Evolutionary conservation across 441 rosid species (phyloP), one percentile per base, ranked within the genome.

Genomic region (Omphalea diandra): DNA sequence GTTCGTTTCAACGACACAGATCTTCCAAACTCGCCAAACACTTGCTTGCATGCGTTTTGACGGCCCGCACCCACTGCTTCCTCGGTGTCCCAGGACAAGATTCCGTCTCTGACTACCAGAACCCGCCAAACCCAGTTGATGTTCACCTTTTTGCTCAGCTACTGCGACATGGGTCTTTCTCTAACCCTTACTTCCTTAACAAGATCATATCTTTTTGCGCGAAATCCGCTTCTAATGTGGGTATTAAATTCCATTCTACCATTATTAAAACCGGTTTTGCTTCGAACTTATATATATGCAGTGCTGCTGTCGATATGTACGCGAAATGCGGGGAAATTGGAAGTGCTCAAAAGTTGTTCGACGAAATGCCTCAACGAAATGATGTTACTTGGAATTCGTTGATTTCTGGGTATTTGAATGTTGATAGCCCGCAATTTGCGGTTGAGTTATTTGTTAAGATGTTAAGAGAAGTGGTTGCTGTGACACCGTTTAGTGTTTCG

Each of bases 381-480:
- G 82, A 76, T 0, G 80, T 86, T 43, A 81, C 90, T 12, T 89
- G 96, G 96, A 89, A 85, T 52, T 82, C 96, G 24, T 65, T 91
- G 43, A 76, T 91, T 56, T 75, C 80, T 0, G 89, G 90, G 12
- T 71, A 77, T 60, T 63, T 79, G 0, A 82, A 74, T 64, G 74
- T 26, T 26, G 75, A 82, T 29, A 27, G 59, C 43, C 75, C 86
- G 77, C 68, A 76, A 70, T 71, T 73, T 57, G 26, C 86, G 80
- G 86, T 72, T 87, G 24, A 78, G 77, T 74, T 84, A 85, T 72
- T 80, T 54, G 46, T 35, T 4, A 43, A 59, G 43, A 74, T 78
- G 81, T 52, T 73, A 5, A 35, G 58, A 63, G 55, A 0, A 26
- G 73, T 75, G 15, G 8, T 38, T 6, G 56, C 12, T 27, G 76